Evolutionary conservation across 73 alveolate genomes (phyloP), one percentile per base, ranked within the genome.

Genomic region (Paramecium pentaurelia): DNA sequence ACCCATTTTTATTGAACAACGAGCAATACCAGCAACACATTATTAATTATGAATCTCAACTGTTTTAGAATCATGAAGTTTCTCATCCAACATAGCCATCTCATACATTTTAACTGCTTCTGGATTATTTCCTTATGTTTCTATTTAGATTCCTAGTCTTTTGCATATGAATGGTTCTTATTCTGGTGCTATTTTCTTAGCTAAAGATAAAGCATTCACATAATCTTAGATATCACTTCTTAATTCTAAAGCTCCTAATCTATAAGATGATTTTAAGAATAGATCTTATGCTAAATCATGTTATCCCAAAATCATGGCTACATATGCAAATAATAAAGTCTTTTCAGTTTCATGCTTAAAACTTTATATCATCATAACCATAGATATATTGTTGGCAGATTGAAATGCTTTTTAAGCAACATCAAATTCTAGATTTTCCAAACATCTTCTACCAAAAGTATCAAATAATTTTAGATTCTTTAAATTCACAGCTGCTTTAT

Each of bases 11-110:
- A 99, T 96, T 20, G 99, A 97, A 91, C 98, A 95, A 75, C 99
- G 96, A 25, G 99, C 99, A 34, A 99, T 98, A n/a, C 99, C 99
- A 3, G 99, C 99, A 54, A 96, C 93, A 93, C 99, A 98, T 83
- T 94, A 92, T 60, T 96, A 93, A 96, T 97, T 97, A 92, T 97
- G 99, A 28, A 71, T 92, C 54, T 96, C 97, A 58, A 93, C 75
- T 71, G 93, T 94, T 58, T 93, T 94, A 44, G 93, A 89, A 71
- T 96, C 95, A 73, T 94, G 94, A 7, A 96, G 88, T 64, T 92
- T 95, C 38, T 94, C 97, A 85, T 95, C 90, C 20, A 73, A 85
- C 73, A 64, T 85, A 64, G 99, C 99, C 93, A 95, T 96, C 92
- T 97, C 99, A 95, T 95, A 98, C 86, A 98, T 95, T 92, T 92